These are phyloP conservation scores for Fusarium sp. DNA, from an alignment of 2,329 filamentous ascomycete genomes.

Conservation along the genomic window DNA sequence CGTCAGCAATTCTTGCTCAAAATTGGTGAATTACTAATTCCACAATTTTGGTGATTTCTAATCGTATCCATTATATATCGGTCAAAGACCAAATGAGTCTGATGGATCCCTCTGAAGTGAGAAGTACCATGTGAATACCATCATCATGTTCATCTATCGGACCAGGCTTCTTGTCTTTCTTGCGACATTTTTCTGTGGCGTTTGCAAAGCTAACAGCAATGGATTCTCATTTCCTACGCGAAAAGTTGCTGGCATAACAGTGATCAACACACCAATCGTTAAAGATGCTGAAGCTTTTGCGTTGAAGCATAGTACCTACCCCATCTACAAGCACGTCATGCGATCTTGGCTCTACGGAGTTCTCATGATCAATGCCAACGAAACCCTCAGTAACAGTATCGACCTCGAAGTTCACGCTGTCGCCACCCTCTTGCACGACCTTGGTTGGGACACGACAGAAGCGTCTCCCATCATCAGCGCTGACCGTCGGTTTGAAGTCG, in stretches of 20 bases:
- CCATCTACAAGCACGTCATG: conserved; percentile 28
- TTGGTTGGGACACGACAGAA: conserved; percentile 20
- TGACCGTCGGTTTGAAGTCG: conserved; percentile 12
- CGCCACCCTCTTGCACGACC: conserved; percentile 13
- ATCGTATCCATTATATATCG: neutral
- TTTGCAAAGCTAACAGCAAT: neutral
- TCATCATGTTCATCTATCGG: neutral
- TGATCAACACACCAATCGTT: conserved; percentile 13
- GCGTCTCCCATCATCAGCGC: conserved; percentile 4
- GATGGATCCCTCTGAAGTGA: accelerated
- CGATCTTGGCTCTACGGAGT: conserved; percentile 13
- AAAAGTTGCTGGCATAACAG: neutral
- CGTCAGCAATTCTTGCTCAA: neutral
- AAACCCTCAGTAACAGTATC: neutral
- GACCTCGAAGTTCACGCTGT: conserved; percentile 19
- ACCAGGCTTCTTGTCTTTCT: accelerated
- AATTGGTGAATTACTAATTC: neutral
- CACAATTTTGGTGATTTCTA: accelerated
- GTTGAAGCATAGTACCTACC: neutral
- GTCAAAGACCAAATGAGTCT: accelerated
- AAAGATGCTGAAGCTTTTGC: neutral
- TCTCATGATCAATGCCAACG: conserved; percentile 5
- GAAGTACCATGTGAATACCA: accelerated
- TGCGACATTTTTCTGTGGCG: accelerated
- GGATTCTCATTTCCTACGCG: neutral